Evolutionary conservation across 192 early-diverging fungal genomes (phyloP).

Genomic region (Rhizophlyctis rosea): DNA sequence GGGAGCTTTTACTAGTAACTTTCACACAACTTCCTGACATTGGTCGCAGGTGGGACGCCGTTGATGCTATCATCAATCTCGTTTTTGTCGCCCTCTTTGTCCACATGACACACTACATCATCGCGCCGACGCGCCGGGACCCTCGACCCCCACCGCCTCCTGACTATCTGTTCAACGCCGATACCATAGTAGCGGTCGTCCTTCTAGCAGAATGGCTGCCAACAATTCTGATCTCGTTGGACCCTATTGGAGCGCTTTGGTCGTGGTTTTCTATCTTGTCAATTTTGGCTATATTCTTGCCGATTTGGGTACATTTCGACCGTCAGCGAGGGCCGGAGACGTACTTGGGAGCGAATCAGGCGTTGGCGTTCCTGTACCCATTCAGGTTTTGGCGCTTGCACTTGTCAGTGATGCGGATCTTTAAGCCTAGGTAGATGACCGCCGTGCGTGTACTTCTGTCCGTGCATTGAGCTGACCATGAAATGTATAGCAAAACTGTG

Average conservation of each 20-base stretch:
- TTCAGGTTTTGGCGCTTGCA: conserved; percentile 67
- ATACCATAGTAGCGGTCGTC: conserved; percentile 41
- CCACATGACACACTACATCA: conserved; percentile 25
- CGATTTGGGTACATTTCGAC: conserved; percentile 36
- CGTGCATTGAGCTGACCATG: neutral
- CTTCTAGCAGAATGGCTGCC: conserved; percentile 61
- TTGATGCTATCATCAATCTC: conserved; percentile 20
- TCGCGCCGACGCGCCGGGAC: conserved; percentile 3
- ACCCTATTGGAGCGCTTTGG: conserved; percentile 43
- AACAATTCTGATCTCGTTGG: conserved; percentile 56
- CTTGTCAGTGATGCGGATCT: conserved; percentile 51
- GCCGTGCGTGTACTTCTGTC: neutral
- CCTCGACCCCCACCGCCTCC: conserved; percentile 42
- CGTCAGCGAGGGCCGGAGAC: conserved; percentile 40
- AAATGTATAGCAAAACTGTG: conserved; percentile 51
- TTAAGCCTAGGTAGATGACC: conserved; percentile 43
- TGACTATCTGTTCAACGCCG: conserved; percentile 33
- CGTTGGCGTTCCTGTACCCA: conserved; percentile 47
- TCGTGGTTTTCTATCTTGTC: conserved; percentile 54
- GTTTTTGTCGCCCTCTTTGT: conserved; percentile 26
- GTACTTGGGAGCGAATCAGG: conserved; percentile 58
- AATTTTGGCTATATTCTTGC: conserved; percentile 54
- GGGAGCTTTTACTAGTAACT: neutral
- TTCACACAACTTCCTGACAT: neutral
- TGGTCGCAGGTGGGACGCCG: conserved; percentile 17